Evolutionary conservation across 495 filamentous ascomycete species (phyloP), one percentile per base, ranked within the genome.

Genomic region (Talaromyces ruber): DNA sequence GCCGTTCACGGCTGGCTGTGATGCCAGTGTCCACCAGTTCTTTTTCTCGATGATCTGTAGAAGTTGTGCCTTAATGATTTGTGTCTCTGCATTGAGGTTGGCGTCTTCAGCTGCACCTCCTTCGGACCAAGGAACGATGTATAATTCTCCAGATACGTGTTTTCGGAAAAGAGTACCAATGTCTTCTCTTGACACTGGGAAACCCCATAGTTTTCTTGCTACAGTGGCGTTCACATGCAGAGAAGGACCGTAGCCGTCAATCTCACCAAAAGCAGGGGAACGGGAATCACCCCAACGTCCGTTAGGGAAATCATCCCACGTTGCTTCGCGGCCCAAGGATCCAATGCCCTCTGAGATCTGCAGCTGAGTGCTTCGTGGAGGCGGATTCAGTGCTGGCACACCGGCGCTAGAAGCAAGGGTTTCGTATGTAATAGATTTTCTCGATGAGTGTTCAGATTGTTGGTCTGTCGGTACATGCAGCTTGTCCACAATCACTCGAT

Each of bases 231-330:
- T 86, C 64, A 96, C 87, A 71, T 96, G 93, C 16, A 98, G 78
- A 37, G 86, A 90, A 9, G 92, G 90, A n/a, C 93, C 93, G 67
- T 96, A 96, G 9, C 92, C 93, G 71, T 97, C 92, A 60, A 96
- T 96, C 71, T 96, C 91, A 63, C 94, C 93, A 72, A 95, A 98
- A 0, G 94, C 94, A 2, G 90, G 88, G 16, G 88, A 93, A 26
- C 87, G 82, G 3, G 93, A 91, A 70, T 97, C 93, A 70, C 94
- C 94, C 87, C 93, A 98, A 52, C 94, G 85, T 26, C 94, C 95
- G 79, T 98, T 98, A 59, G 95, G 94, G 76, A 88, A 98, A 75
- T 98, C 94, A 70, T 98, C 94, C 94, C 94, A 98, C 6, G 94
- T 98, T 24, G 95, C 95, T 76, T 97, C 95, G 63, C 95, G 81